phyloP scores from a whole-genome alignment of 179 eudicot species.

The Camellia oleifera region DNA sequence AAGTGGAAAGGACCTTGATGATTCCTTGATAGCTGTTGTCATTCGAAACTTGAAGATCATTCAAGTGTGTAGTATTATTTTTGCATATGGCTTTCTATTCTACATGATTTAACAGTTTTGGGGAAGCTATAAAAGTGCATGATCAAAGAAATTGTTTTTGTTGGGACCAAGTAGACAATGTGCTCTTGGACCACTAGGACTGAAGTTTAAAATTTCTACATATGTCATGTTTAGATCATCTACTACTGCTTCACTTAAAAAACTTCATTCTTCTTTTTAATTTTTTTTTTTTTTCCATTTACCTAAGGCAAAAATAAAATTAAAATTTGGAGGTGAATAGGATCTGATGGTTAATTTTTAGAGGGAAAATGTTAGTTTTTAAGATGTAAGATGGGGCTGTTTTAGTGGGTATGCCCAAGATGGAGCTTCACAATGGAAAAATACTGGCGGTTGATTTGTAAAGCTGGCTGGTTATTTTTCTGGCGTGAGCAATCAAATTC shows the following conservation, averaged over 20 bases:
- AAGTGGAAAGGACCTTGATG: conserved; percentile 75
- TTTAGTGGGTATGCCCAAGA: neutral
- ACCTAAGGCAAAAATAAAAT: too few relatives aligned
- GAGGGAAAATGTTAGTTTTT: conserved; percentile 6
- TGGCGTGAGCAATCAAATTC: conserved; percentile 1
- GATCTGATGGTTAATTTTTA: neutral
- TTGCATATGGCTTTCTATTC: neutral
- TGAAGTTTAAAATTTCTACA: neutral
- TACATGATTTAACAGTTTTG: neutral
- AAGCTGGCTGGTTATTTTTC: conserved; percentile 8
- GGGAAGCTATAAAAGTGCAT: neutral
- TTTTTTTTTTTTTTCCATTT: too few relatives aligned
- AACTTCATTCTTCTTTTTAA: too few relatives aligned
- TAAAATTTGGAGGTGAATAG: neutral
- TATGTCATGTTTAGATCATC: neutral
- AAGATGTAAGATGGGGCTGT: neutral
- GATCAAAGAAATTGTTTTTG: neutral
- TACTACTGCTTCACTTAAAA: neutral
- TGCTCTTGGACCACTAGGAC: neutral
- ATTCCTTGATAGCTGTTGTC: conserved; percentile 61
- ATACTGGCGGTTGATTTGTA: neutral
- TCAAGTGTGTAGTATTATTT: conserved; percentile 42
- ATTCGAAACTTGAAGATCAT: conserved; percentile 83
- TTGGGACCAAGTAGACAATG: neutral
- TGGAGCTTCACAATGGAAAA: neutral